phyloP scores from a whole-genome alignment of 345 rosid genomes.

The Aegle marmelos region DNA sequence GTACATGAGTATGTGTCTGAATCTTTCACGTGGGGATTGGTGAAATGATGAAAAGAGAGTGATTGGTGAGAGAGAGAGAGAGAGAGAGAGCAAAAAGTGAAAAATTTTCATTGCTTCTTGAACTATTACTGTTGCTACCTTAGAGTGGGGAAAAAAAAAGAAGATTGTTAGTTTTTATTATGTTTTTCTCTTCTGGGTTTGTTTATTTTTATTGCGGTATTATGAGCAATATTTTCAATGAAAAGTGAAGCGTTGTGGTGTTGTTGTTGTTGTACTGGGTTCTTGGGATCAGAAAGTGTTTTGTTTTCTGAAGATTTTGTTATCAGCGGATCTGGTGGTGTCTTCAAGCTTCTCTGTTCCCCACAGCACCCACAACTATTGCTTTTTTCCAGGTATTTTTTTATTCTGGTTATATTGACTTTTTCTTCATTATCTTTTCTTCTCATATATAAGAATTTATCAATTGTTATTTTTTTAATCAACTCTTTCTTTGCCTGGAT shows the following conservation, averaged over 20 bases:
- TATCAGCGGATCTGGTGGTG: slow-evolving; percentile 40
- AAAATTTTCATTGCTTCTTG: slow-evolving; percentile 26
- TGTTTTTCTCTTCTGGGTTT: slow-evolving; percentile 1
- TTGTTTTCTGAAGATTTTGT: slow-evolving; percentile 22
- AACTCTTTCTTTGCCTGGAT: slow-evolving; percentile 19
- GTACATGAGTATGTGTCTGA: slow-evolving; percentile 3
- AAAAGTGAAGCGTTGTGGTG: slow-evolving; percentile 27
- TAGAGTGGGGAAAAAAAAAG: neutral
- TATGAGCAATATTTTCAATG: slow-evolving; percentile 17
- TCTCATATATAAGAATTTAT: neutral
- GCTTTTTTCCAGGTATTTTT: slow-evolving; percentile 52
- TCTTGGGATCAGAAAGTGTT: slow-evolving; percentile 47
- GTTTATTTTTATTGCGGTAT: slow-evolving; percentile 9
- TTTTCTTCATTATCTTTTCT: slow-evolving; percentile 18
- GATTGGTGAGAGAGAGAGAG: slow-evolving; percentile 31
- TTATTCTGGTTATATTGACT: slow-evolving; percentile 26
- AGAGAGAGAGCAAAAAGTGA: slow-evolving; percentile 28
- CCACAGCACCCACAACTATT: slow-evolving; percentile 48
- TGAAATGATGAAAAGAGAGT: slow-evolving; percentile 42
- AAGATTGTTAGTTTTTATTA: neutral
- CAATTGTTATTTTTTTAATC: neutral
- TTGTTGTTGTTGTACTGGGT: slow-evolving; percentile 30
- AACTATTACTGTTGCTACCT: slow-evolving; percentile 22
- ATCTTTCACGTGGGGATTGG: slow-evolving; percentile 52
- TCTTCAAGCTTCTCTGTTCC: slow-evolving; percentile 47